Percentiles rank a stretch among this genome's conserved stretches.
These are phyloP conservation scores for Eucalyptus urophylla DNA, from an alignment of 345 rosid genomes.

Conservation along the genomic window DNA sequence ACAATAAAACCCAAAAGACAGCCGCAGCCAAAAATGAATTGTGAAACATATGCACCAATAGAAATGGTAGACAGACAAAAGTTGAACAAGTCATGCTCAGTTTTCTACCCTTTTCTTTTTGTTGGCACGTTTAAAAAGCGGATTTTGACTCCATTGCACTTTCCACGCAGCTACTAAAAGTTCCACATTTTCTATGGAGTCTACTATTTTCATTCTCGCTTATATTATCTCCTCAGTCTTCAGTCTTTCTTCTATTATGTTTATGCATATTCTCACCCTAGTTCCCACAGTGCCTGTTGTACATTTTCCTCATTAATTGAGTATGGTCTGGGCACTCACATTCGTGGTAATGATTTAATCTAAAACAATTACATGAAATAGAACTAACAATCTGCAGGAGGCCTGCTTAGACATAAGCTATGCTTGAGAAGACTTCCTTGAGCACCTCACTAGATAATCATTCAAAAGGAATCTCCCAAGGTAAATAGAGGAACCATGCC, in stretches of 20 bases:
- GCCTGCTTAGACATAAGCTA: background rate
- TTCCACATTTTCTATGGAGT: background rate
- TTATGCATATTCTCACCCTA: background rate
- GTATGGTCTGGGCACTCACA: background rate
- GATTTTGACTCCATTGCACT: background rate
- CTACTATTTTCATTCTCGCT: background rate
- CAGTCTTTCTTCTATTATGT: background rate
- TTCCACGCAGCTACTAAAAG: background rate
- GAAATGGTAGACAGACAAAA: background rate
- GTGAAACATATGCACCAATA: background rate
- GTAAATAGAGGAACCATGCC: background rate
- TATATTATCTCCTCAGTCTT: background rate
- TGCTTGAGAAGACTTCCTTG: background rate
- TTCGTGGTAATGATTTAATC: background rate
- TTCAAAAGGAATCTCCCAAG: background rate
- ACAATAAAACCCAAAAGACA: background rate
- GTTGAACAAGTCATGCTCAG: background rate
- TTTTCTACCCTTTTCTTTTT: background rate
- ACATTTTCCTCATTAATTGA: background rate
- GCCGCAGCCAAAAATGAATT: background rate
- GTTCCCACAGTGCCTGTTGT: background rate
- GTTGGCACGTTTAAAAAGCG: background rate
- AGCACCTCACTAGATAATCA: background rate
- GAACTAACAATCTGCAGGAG: background rate
- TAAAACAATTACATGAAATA: background rate